Conservation (phyloP, 2,329 filamentous ascomycete genomes). For the Aspergillus ruber region DNA sequence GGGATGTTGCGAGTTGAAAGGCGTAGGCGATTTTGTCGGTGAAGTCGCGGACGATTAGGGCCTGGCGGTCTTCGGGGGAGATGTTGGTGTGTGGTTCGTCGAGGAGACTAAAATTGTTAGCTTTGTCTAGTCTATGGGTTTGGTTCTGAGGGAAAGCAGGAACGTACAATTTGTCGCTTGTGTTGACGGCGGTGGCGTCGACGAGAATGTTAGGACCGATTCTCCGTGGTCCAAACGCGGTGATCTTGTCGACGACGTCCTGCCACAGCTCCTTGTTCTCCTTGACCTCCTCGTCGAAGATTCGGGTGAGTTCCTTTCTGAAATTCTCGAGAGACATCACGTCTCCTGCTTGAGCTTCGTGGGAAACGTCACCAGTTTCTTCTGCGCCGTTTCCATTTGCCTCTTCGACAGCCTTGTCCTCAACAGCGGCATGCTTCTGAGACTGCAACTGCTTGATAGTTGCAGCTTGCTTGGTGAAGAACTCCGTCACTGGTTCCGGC, state of each 20-base stretch:
- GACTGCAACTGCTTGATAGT: slow-evolving; percentile 75
- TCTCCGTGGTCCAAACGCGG: slow-evolving; percentile 81
- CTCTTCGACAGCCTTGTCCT: slow-evolving; percentile 31
- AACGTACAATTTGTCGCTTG: slow-evolving; percentile 67
- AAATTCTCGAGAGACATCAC: slow-evolving; percentile 69
- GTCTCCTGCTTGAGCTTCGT: slow-evolving; percentile 54
- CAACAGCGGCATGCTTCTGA: slow-evolving; percentile 54
- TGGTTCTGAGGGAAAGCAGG: background rate
- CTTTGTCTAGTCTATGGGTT: background rate
- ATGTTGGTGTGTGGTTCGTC: slow-evolving; percentile 27
- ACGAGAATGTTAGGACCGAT: slow-evolving; percentile 85
- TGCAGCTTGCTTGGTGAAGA: slow-evolving; percentile 70
- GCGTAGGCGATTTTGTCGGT: slow-evolving; percentile 87
- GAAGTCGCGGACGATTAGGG: slow-evolving; percentile 56
- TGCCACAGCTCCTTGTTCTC: slow-evolving; percentile 71
- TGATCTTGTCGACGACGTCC: slow-evolving; percentile 69
- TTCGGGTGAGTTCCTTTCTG: slow-evolving; percentile 59
- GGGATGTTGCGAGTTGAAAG: slow-evolving; percentile 84
- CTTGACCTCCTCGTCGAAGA: slow-evolving; percentile 64
- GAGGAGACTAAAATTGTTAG: slow-evolving; percentile 24
- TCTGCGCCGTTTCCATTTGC: slow-evolving; percentile 31
- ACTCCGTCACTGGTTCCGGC: slow-evolving; percentile 71
- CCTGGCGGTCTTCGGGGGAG: slow-evolving; percentile 19
- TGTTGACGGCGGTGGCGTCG: slow-evolving; percentile 66
- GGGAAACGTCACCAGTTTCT: slow-evolving; percentile 44